A percentile compares a stretch with the other conserved stretches of the same genome.
Evolutionary conservation across 2,329 filamentous ascomycete species (phyloP).

Genomic region (Incumbomyces lentus): DNA sequence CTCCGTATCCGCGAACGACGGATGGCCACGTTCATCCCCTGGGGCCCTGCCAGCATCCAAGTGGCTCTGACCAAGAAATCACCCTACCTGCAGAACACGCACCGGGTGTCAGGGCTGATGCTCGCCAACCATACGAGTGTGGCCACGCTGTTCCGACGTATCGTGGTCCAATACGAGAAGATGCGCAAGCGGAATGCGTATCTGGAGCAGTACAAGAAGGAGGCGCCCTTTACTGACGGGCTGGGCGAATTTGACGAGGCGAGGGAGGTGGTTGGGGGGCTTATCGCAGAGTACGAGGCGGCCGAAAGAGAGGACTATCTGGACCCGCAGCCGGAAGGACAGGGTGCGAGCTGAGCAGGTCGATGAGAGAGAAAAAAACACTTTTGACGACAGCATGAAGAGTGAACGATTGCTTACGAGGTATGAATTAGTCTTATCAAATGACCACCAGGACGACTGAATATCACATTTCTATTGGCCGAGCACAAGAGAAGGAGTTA

Average conservation of each 20-base stretch:
- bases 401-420: no score
- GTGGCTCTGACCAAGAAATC: conserved; percentile 94
- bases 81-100: conserved; percentile 86
- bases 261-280: conserved; percentile 76
- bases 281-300: conserved; percentile 91
- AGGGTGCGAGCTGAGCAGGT: no score
- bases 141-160: conserved; percentile 89
- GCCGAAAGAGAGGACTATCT: conserved; percentile 87
- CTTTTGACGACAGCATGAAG: no score
- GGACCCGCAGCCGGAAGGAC: conserved; percentile 41
- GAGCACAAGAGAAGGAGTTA: no score
- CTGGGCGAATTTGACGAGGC: conserved; percentile 93
- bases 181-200: conserved; percentile 96
- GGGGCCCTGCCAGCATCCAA: conserved; percentile 95
- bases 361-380: no score
- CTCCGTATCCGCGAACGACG: conserved; percentile 89
- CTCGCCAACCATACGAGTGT: conserved; percentile 96
- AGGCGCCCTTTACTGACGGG: conserved; percentile 83
- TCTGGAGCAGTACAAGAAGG: conserved; percentile 91
- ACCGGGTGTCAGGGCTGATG: conserved; percentile 94
- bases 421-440: no score
- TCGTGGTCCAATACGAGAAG: conserved; percentile 82
- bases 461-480: no score
- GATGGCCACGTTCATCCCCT: conserved; percentile 92
- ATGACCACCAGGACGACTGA: no score